Evolutionary conservation across 2,329 filamentous ascomycete species (phyloP).

Genomic region (Stagonosporopsis rhizophila): DNA sequence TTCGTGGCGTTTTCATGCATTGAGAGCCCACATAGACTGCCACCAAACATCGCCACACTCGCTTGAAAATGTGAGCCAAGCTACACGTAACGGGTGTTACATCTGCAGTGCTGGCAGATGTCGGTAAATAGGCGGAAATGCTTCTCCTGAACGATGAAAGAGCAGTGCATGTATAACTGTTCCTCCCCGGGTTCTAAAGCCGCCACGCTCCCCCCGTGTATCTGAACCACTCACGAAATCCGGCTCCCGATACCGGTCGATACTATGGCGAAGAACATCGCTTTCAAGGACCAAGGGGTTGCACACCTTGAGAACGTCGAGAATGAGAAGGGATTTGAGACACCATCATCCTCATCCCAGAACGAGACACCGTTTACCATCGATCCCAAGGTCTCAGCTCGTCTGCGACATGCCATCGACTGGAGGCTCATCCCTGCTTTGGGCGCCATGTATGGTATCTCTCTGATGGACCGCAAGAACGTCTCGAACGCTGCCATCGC

Average conservation of each 20-base stretch:
- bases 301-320: slow-evolving; percentile 32
- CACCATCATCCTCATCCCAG: slow-evolving; percentile 15
- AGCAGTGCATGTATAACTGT: slow-evolving; percentile 12
- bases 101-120: slow-evolving; percentile 1
- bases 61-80: slow-evolving; percentile 14
- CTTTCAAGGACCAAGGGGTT: slow-evolving; percentile 21
- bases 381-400: slow-evolving; percentile 28
- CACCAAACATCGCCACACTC: slow-evolving; percentile 6
- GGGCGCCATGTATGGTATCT: slow-evolving; percentile 35
- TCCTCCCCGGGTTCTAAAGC: slow-evolving; percentile 6
- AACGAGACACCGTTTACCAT: slow-evolving; percentile 18
- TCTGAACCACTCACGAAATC: not conserved
- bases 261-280: slow-evolving; percentile 23
- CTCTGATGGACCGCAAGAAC: slow-evolving; percentile 38
- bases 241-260: not conserved
- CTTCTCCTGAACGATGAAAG: not conserved
- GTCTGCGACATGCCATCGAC: slow-evolving; percentile 33
- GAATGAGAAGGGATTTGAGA: slow-evolving; percentile 28
- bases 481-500: slow-evolving; percentile 37
- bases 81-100: slow-evolving; percentile 1
- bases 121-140: slow-evolving; percentile 8
- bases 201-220: not conserved
- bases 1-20: slow-evolving; percentile 5
- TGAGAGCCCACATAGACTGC: not conserved
- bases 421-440: slow-evolving; percentile 35